Base-by-base conservation (phyloP, 2,329 filamentous ascomycete species). In the Lachnellula cervina region DNA sequence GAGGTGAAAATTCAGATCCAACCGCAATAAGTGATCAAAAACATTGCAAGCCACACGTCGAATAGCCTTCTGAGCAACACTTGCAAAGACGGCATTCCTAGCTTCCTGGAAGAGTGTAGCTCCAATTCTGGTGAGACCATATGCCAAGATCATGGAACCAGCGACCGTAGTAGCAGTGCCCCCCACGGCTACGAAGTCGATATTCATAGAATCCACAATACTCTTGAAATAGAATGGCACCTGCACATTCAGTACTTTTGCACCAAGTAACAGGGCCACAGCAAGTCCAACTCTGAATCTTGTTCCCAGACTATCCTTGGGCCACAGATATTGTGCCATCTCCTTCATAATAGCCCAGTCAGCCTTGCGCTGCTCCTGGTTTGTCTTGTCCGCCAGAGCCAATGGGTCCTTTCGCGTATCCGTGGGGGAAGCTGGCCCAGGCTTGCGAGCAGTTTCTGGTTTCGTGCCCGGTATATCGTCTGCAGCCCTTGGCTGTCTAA, bases 281-380 rank as follows among this genome's bases (percentile, higher is more conserved):
- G 93, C 91, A 48, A 96, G 75, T 11, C 88, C 83, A 35, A 99
- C 94, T 60, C 94, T 86, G 60, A 92, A 75, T 70, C 95, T 90
- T 3, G 91, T 95, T 54, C 86, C 86, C 66, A 89, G 72, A 68
- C 88, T 89, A 71, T 92, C 85, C 76, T 94, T 96, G 21, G 94
- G 94, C 94, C 94, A 99, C 21, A 99, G 77, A 72, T 99, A 99
- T 59, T 86, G 86, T 58, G 88, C 86, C 93, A 99, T 97, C 72
- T 99, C 93, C 74, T 89, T 95, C 79, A 99, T 94, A 64, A 99
- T 99, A 48, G 92, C 92, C 93, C 93, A 97, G 69, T 99, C 94
- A 8, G 92, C 93, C 74, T 92, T 95, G 65, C 94, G 84, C 79
- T 99, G 95, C 74, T 97, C 90, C 66, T 92, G 85, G 19, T 84